Evolutionary conservation across 805 yeast genomes (phyloP).

Genomic region (Barnettozyma salicaria): DNA sequence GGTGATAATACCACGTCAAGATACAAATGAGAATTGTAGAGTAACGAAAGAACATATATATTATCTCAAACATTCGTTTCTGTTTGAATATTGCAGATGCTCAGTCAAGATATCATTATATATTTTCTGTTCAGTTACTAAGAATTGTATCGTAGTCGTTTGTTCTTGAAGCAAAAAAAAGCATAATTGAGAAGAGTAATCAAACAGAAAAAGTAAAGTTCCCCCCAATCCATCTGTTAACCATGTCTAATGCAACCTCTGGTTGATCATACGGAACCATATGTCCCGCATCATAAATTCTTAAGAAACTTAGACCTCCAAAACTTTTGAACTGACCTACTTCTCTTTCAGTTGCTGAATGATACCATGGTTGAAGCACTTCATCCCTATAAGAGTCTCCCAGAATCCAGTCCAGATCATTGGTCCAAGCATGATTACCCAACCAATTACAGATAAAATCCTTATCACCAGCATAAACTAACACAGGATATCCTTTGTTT

Average conservation of each 20-base stretch:
- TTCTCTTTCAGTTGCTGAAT: constrained; percentile 30
- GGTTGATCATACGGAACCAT: constrained; percentile 93
- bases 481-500: constrained; percentile 67
- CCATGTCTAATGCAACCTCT: constrained; percentile 59
- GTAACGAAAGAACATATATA: too few species aligned
- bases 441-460: constrained; percentile 92
- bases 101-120: too few species aligned
- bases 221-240: constrained; percentile 70
- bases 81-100: too few species aligned
- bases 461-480: constrained; percentile 91
- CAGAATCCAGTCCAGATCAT: constrained; percentile 60
- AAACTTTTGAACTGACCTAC: constrained; percentile 74
- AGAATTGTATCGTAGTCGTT: too few species aligned
- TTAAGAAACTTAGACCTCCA: constrained; percentile 66
- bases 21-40: too few species aligned
- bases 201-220: constrained; percentile 19
- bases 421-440: constrained; percentile 82
- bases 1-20: too few species aligned
- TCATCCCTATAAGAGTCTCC: constrained; percentile 39
- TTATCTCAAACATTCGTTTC: too few species aligned
- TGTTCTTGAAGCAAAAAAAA: too few species aligned
- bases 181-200: background rate
- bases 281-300: constrained; percentile 81
- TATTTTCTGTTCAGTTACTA: too few species aligned
- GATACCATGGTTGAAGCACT: constrained; percentile 38